Evolutionary conservation across 2,329 filamentous ascomycete species (phyloP).

Genomic region (Sporothrix variecibatus): DNA sequence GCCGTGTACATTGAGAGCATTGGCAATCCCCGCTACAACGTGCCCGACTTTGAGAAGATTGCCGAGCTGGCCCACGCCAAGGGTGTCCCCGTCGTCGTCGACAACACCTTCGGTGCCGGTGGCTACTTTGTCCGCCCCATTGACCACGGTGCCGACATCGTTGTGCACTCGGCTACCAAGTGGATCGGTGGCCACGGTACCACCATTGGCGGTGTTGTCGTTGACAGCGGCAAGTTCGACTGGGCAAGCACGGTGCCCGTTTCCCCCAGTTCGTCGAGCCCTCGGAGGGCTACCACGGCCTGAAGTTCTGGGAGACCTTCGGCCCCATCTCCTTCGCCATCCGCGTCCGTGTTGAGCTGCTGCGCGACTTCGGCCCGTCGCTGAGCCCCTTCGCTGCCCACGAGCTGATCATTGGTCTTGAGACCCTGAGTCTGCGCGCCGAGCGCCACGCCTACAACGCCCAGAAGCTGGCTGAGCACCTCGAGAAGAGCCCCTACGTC

Average conservation of each 20-base stretch:
- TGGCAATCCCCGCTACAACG: conserved; percentile 90
- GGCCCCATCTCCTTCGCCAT: conserved; percentile 80
- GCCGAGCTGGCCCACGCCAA: conserved; percentile 72
- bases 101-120: conserved; percentile 94
- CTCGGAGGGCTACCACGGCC: conserved; percentile 84
- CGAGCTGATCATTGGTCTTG: conserved; percentile 83
- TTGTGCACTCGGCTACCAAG: conserved; percentile 92
- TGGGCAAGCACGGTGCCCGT: conserved; percentile 78
- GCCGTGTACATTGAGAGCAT: conserved; percentile 90
- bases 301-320: conserved; percentile 94
- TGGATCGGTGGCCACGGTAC: conserved; percentile 97
- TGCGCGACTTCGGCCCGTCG: conserved; percentile 79
- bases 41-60: conserved; percentile 88
- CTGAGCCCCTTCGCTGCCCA: conserved; percentile 92
- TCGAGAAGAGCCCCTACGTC: conserved; percentile 81
- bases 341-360: conserved; percentile 82
- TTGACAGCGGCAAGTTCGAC: conserved; percentile 90
- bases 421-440: conserved; percentile 83
- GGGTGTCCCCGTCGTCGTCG: conserved; percentile 70
- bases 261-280: conserved; percentile 95
- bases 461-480: conserved; percentile 74
- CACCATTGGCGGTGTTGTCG: conserved; percentile 81
- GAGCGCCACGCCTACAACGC: conserved; percentile 89
- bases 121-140: conserved; percentile 87
- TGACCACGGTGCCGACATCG: conserved; percentile 87